These are phyloP conservation scores for Nicotiana benthamiana DNA, from an alignment of 257 asterid genomes.

Conservation along the genomic window DNA sequence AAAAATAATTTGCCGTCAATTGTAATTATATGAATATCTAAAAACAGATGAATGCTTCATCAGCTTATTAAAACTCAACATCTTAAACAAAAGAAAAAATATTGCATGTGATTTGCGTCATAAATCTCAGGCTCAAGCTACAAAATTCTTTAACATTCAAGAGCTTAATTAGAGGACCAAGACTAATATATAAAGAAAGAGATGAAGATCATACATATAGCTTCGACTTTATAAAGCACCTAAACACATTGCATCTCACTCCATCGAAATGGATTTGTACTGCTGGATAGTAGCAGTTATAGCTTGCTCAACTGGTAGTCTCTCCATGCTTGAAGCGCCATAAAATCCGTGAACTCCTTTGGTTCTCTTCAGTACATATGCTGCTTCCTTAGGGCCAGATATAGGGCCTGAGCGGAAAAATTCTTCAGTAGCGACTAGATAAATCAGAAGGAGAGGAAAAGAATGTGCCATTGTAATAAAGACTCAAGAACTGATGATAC, in stretches of 20 bases:
- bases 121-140: background rate
- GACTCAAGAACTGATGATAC: background rate
- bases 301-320: constrained; percentile 94
- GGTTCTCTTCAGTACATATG: constrained; percentile 74
- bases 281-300: constrained; percentile 65
- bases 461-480: background rate
- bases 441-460: background rate
- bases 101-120: background rate
- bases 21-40: background rate
- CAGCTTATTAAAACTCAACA: background rate
- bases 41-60: background rate
- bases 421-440: background rate
- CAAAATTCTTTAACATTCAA: background rate
- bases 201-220: background rate
- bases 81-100: background rate
- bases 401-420: constrained; percentile 54
- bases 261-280: constrained; percentile 64
- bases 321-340: constrained; percentile 95
- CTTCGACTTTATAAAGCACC: background rate
- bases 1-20: background rate
- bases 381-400: constrained; percentile 75
- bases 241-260: constrained; percentile 11
- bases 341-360: constrained; percentile 91
- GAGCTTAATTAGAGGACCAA: background rate
- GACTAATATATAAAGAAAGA: background rate